A percentile compares a stretch with the other conserved stretches of the same genome.
Conservation (phyloP, 2,329 filamentous ascomycete genomes). For the Botrytis fragariae region DNA sequence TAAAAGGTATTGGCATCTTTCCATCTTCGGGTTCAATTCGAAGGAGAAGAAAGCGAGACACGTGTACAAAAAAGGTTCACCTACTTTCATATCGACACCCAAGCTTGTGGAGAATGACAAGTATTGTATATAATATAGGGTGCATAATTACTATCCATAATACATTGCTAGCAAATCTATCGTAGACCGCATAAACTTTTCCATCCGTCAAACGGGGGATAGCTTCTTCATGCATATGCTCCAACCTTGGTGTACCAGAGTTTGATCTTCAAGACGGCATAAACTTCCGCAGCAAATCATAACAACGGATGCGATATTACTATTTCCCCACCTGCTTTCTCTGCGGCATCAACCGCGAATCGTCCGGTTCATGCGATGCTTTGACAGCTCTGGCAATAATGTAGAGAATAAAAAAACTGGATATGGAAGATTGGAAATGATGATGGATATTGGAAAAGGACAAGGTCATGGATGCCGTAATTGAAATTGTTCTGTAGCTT, state of each 20-base stretch:
- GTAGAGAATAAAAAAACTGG: background rate
- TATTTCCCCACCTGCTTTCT: slow-evolving; percentile 6
- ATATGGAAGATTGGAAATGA: slow-evolving; percentile 7
- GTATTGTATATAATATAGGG: background rate
- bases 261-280: slow-evolving; percentile 16
- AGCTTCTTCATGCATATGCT: slow-evolving; percentile 10
- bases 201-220: background rate
- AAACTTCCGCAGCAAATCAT: slow-evolving; percentile 16
- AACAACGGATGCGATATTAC: background rate
- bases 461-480: slow-evolving; percentile 10
- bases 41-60: slow-evolving; percentile 10
- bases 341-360: slow-evolving; percentile 8
- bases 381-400: background rate
- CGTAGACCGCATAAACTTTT: slow-evolving; percentile 14
- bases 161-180: slow-evolving; percentile 1
- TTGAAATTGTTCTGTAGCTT: slow-evolving; percentile 10
- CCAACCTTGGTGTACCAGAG: slow-evolving; percentile 1
- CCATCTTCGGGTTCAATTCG: background rate
- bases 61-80: slow-evolving; percentile 17
- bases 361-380: slow-evolving; percentile 16
- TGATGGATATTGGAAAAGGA: background rate
- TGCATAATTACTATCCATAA: slow-evolving; percentile 17
- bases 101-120: slow-evolving; percentile 5
- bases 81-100: slow-evolving; percentile 5
- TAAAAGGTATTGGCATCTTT: background rate